Base-by-base conservation (phyloP, 2,329 filamentous ascomycete species). In the Paracamarosporium sp. region DNA sequence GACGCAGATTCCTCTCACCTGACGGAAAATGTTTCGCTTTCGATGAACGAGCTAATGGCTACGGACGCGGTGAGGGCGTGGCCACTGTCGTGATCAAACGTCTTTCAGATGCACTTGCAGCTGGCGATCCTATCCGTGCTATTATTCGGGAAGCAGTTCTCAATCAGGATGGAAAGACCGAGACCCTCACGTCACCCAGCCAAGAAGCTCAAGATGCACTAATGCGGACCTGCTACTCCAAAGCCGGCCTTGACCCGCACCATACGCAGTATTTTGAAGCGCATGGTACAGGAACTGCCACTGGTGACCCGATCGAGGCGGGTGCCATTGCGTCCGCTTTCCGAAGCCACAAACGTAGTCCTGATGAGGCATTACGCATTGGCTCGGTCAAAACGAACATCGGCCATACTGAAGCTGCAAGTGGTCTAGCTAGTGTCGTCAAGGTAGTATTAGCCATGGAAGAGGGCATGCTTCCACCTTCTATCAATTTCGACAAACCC, bases 381-480 rank as follows among this genome's bases (percentile, higher is more conserved):
- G 27, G 43, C 43, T 27, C 20, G 8, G 43, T 46, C 11, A 46
- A 46, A 15, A 15, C 43, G 6, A 46, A 46, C 43, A 46, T 46
- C 25, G 43, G 43, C n/a, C 43, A 46, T 46, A 24, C 70, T 2
- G 73, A 79, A 65, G 74, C 69, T n/a, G 68, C 70, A 5, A 67
- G 70, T n/a, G 74, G 73, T 27, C 53, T 76, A 1, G 69, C 68
- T 12, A 66, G 69, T n/a, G 28, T 78, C 20, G 59, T 76, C 17
- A 77, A 77, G 33, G 69, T 70, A 15, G 67, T 70, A 1, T 55
- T 80, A 33, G 68, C 75, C 1, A 59, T 82, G 12, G 70, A 78
- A 56, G 57, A 78, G 53, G 59, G 57, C 5, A 3, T 45, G 7
- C 57, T 69, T 1, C 60, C 68, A 4, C 72, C 72, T 1, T 72